Percentiles rank a stretch among this genome's conserved stretches.
These are phyloP conservation scores for Porcisia hertigi DNA, from an alignment of 208 protist species.

Conservation along the genomic window DNA sequence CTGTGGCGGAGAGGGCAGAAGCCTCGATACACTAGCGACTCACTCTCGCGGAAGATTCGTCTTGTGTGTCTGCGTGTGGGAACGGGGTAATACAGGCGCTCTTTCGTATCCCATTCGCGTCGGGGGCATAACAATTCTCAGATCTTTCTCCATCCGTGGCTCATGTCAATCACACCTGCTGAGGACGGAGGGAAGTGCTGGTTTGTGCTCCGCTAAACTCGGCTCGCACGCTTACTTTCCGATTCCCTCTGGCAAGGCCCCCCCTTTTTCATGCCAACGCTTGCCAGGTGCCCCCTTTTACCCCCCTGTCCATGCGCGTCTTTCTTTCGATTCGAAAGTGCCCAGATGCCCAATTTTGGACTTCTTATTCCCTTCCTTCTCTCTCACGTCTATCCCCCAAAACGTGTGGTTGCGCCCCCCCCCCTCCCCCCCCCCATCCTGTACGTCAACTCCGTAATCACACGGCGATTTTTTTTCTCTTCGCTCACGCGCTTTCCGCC, in stretches of 20 bases:
- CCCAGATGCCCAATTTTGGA: constrained; percentile 7
- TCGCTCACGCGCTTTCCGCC: no score
- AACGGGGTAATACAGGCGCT: neutral
- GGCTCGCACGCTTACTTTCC: neutral
- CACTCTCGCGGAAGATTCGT: neutral
- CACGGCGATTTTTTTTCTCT: no score
- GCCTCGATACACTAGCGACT: neutral
- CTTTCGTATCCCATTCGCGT: neutral
- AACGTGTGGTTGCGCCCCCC: neutral
- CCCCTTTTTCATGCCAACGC: neutral
- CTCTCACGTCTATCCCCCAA: neutral
- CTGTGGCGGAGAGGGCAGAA: neutral
- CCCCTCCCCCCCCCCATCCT: neutral
- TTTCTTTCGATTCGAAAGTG: neutral
- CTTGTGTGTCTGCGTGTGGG: neutral
- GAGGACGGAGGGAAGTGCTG: neutral
- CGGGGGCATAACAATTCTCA: neutral
- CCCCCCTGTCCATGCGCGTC: neutral
- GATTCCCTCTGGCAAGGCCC: neutral
- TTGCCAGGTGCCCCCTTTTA: neutral
- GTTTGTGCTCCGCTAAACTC: neutral
- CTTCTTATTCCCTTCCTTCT: neutral
- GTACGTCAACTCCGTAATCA: neutral
- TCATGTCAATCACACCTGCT: neutral
- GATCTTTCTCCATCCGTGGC: neutral